These are phyloP conservation scores for Picochlorum sp. DNA, from an alignment of 139 green algal genomes.

Conservation along the genomic window DNA sequence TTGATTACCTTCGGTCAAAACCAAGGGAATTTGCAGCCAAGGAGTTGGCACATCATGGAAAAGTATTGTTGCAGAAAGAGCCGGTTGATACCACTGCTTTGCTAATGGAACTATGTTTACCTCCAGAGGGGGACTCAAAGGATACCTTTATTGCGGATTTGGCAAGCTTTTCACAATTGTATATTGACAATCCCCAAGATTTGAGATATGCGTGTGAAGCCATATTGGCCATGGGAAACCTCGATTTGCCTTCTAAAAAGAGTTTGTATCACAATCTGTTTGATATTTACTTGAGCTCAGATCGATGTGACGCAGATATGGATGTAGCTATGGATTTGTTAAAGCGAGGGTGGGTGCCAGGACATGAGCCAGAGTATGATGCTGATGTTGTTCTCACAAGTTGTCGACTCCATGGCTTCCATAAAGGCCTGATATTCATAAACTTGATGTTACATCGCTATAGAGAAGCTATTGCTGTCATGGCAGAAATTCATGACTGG, in stretches of 20 bases:
- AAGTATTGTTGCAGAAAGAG: conserved; percentile 40
- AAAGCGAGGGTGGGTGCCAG: conserved; percentile 65
- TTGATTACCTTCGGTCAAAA: conserved; percentile 59
- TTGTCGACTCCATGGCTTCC: conserved; percentile 70
- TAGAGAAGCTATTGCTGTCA: conserved; percentile 62
- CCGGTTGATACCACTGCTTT: conserved; percentile 69
- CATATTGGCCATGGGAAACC: conserved; percentile 57
- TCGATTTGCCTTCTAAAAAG: conserved; percentile 31
- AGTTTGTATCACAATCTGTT: conserved; percentile 78
- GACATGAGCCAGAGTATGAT: conserved; percentile 63
- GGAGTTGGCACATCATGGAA: conserved; percentile 66
- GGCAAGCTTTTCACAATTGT: conserved; percentile 78
- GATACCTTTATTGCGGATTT: conserved; percentile 42
- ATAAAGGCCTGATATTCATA: conserved; percentile 71
- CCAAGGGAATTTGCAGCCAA: conserved; percentile 28
- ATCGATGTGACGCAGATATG: background rate
- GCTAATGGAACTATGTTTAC: conserved; percentile 82
- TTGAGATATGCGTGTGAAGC: conserved; percentile 38
- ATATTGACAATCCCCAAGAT: conserved; percentile 55
- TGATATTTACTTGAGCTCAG: conserved; percentile 66
- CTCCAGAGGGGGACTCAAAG: background rate
- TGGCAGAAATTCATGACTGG: conserved; percentile 63
- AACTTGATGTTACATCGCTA: conserved; percentile 70
- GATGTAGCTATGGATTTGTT: conserved; percentile 74
- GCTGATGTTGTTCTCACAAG: conserved; percentile 79